Percentiles rank a stretch among this genome's conserved stretches.
Conservation (phyloP, 2,329 filamentous ascomycete genomes). For the Neonectria coccinea region DNA sequence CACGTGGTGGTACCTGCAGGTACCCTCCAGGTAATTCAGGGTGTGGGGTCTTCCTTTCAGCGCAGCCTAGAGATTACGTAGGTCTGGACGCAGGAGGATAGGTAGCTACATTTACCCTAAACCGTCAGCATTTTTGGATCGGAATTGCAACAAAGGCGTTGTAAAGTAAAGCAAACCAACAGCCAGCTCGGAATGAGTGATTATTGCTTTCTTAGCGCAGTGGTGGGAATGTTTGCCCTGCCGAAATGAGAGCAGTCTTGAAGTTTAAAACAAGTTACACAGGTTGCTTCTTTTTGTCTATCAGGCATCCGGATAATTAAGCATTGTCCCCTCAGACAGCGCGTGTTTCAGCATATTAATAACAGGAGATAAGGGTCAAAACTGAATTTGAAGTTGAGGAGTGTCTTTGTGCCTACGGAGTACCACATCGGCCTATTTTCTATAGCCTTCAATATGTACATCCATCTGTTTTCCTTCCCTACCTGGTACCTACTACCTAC, state of each 20-base stretch:
- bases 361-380: background rate
- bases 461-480: background rate
- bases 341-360: background rate
- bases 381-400: background rate
- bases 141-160: background rate
- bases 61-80: slow-evolving; percentile 20
- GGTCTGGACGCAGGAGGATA: background rate
- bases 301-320: background rate
- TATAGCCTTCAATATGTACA: background rate
- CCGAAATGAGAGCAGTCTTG: background rate
- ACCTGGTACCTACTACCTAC: too few species aligned
- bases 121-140: background rate
- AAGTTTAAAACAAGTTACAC: background rate
- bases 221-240: background rate
- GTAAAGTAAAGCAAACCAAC: background rate
- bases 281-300: background rate
- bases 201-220: background rate
- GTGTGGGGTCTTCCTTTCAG: slow-evolving; percentile 14
- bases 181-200: background rate
- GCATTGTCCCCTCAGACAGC: background rate
- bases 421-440: too few species aligned
- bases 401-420: background rate
- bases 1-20: slow-evolving; percentile 16
- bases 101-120: background rate
- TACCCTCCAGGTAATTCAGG: slow-evolving; percentile 8